Base-by-base conservation (phyloP, 352 stramenopile species). In the Pythium periplocum region DNA sequence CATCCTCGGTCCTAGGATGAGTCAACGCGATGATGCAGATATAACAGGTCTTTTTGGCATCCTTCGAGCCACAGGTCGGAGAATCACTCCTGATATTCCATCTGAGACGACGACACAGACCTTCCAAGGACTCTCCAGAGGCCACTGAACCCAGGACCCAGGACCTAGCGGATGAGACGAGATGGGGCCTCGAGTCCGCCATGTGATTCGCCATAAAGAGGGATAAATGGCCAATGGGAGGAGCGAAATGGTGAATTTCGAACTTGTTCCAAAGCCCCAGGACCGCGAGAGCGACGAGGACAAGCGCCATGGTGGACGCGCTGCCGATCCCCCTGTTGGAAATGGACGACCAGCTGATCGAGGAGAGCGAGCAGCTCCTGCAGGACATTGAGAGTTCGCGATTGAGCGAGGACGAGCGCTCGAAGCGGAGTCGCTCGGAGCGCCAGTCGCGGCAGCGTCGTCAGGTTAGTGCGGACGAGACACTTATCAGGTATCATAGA, bases 361-460 rank as follows among this genome's bases (percentile, higher is more conserved):
- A 59, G 35, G 51, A 59, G 40, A 49, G 57, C 36, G 47, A 60
- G 30, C 43, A 59, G 50, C 51, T 59, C 51, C n/a, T 33, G 57
- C 45, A 59, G 50, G 35, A 53, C 34, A 47, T 59, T 40, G 40
- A 26, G 17, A 26, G 17, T 26, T 26, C 17, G 17, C 17, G 17
- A 26, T 26, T 26, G 17, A 26, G 17, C 0, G 17, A 26, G 17
- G 17, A 26, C 17, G 17, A 55, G 41, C 58, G 58, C 52, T 48
- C 51, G 32, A 59, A 60, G 51, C 58, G 58, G 37, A 65, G 48
- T 36, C 48, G 41, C 30, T 48, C 48, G 10, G 58, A 65, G 47
- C 51, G 52, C 10, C 30, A 26, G 4, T 65, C 58, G 40, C 58
- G 58, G 4, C 41, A 46, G 31, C 58, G 58, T 32, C 58, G 58